Evolutionary conservation across 2,329 filamentous ascomycete species (phyloP).

Genomic region (Aspergillus latus): DNA sequence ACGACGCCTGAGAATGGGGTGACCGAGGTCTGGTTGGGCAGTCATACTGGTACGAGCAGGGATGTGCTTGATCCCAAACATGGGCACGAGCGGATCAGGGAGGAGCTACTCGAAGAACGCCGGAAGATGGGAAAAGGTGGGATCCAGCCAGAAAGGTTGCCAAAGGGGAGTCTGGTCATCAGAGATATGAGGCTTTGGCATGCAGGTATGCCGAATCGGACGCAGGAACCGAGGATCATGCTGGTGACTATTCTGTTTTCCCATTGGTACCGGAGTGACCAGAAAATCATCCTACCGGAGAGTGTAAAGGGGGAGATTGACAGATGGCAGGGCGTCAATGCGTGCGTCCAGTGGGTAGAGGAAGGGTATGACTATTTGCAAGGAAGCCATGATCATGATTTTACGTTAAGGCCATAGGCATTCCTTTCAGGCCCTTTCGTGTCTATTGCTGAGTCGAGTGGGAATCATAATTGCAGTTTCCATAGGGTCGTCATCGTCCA

Average conservation of each 20-base stretch:
- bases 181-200: conserved; percentile 53
- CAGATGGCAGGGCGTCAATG: conserved; percentile 34
- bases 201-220: conserved; percentile 51
- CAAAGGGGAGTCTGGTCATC: conserved; percentile 48
- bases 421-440: no score
- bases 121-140: conserved; percentile 31
- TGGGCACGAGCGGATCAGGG: conserved; percentile 5
- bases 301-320: conserved; percentile 32
- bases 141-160: conserved; percentile 40
- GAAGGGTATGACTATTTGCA: conserved; percentile 1
- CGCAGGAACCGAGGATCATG: conserved; percentile 48
- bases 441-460: no score
- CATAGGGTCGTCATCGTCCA: no score
- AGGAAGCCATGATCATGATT: conserved; percentile 1
- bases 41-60: conserved; percentile 40
- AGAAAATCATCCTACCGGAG: conserved; percentile 34
- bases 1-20: conserved; percentile 48
- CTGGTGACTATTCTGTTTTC: conserved; percentile 43
- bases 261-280: conserved; percentile 36
- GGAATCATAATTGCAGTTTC: no score
- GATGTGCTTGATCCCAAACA: neutral
- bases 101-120: neutral
- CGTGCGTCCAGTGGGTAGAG: conserved; percentile 38
- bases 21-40: conserved; percentile 54
- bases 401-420: neutral